Evolutionary conservation across 106 monocot genomes (phyloP), one percentile per base, ranked within the genome.

Genomic region (Gastrodia elata): DNA sequence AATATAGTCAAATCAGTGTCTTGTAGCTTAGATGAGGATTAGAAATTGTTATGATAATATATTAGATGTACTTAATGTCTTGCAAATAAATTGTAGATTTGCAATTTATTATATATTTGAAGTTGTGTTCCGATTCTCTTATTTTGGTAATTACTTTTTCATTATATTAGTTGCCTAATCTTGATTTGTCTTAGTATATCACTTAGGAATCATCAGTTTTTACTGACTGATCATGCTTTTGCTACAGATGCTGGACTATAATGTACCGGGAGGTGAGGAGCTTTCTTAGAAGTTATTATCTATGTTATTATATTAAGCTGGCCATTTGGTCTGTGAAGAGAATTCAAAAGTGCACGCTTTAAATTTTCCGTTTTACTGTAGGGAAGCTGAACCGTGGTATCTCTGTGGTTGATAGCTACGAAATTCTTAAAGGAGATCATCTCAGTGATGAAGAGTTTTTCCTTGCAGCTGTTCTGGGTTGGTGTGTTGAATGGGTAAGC

Each of bases 401-500:
- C 42, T 90, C 97, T 68, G 97, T 97, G 22, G 79, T 93, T 68
- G 90, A 97, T 87, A 93, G 97, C 84, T 97, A 92, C 73, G 86
- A 91, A 77, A 56, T 97, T 57, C 65, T 97, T 68, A 97, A 86
- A 85, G 87, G 79, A 55, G 84, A 84, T 8, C 81, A 86, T 73
- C 84, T 97, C 6, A 85, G 64, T 39, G 74, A 88, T 64, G 93
- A 97, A 8, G 97, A 97, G 55, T 26, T 86, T 38, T 93, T 93
- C 52, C 84, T 80, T 73, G 80, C 86, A 5, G 81, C 84, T 75
- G 78, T 83, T 22, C 86, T 97, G 73, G 97, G 97, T 26, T 97
- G 97, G 97, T 97, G 97, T 82, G 88, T 97, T 82, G 97, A 97
- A 91, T 97, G 97, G 97, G 97, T 97, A 83, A 65, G 64, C 16